Base-by-base conservation (phyloP, 768 basidiomycete species). In the Rhodotorula paludigena region DNA sequence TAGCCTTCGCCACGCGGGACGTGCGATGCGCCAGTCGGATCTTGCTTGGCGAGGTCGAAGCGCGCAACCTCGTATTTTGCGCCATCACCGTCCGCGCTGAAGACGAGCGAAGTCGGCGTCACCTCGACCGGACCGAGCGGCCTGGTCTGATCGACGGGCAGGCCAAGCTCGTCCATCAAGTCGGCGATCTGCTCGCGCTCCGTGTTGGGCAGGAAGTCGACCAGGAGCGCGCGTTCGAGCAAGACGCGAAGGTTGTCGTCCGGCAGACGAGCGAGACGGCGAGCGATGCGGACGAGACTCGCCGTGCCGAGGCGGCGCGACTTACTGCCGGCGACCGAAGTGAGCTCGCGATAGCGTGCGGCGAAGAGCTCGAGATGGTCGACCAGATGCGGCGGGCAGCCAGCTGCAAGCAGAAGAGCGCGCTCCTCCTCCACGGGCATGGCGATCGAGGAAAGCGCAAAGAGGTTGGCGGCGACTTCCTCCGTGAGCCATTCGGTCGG, bases 401-500 rank as follows among this genome's bases (percentile, higher is more conserved):
- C 61, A 28, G 57, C 66, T 8, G 57, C n/a, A 33, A 60, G 45
- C n/a, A 71, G 62, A 20, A 71, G 62, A 3, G 52, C 32, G 18
- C 53, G 61, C 42, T 71, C 69, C 30, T 71, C 69, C 10, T 20
- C 25, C 2, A 48, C 8, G 0, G 60, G 32, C 69, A 71, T 71
- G 18, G 69, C 56, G 33, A 61, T 2, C 10, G 69, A 39, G 8
- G 65, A 45, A 18, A 71, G 65, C 9, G 69, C 42, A 32, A 52
- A 10, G 61, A 71, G 60, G 33, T 44, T 60, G 9, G 69, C 41
- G 11, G 69, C 36, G 41, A 71, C 57, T 7, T 63, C 61, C 23
- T 71, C 69, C 18, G 69, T 58, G 23, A 71, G 57, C 69, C 69
- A 71, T 9, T 59, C 52, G n/a, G 52, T 39, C 3, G 65, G 52